Evolutionary conservation across 495 filamentous ascomycete species (phyloP).

Genomic region (Venustampulla echinocandica): DNA sequence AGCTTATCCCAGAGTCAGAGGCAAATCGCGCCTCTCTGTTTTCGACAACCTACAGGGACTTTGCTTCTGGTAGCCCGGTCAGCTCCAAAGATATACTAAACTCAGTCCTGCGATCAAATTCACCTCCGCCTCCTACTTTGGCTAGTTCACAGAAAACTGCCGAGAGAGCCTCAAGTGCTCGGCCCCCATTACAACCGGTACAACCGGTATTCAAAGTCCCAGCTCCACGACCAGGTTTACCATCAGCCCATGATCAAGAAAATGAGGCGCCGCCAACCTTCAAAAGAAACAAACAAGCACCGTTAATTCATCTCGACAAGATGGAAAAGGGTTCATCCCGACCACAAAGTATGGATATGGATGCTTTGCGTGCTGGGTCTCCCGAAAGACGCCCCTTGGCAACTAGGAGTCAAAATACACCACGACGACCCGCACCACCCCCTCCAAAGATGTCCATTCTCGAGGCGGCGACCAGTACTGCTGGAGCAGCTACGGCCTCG

Average conservation of each 20-base stretch:
- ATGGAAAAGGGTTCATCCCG: slow-evolving; percentile 45
- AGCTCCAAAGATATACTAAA: slow-evolving; percentile 18
- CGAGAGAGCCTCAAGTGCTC: slow-evolving; percentile 21
- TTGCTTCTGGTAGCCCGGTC: slow-evolving; percentile 23
- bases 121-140: slow-evolving; percentile 22
- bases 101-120: slow-evolving; percentile 18
- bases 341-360: slow-evolving; percentile 28
- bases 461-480: slow-evolving; percentile 77
- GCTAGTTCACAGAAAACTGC: slow-evolving; percentile 11
- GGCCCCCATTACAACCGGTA: slow-evolving; percentile 28
- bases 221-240: slow-evolving; percentile 44
- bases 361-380: slow-evolving; percentile 25
- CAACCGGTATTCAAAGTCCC: slow-evolving; percentile 62
- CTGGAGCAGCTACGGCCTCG: slow-evolving; percentile 52
- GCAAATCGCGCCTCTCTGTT: slow-evolving; percentile 11
- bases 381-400: slow-evolving; percentile 64
- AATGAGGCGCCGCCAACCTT: slow-evolving; percentile 73
- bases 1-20: slow-evolving; percentile 16
- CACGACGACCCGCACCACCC: slow-evolving; percentile 70
- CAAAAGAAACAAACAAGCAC: slow-evolving; percentile 56
- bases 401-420: slow-evolving; percentile 71
- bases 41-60: slow-evolving; percentile 13
- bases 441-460: slow-evolving; percentile 92
- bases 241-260: slow-evolving; percentile 63
- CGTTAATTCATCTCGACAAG: slow-evolving; percentile 49